Conservation (phyloP, 441 rosid species). For the Erodium trifolium region DNA sequence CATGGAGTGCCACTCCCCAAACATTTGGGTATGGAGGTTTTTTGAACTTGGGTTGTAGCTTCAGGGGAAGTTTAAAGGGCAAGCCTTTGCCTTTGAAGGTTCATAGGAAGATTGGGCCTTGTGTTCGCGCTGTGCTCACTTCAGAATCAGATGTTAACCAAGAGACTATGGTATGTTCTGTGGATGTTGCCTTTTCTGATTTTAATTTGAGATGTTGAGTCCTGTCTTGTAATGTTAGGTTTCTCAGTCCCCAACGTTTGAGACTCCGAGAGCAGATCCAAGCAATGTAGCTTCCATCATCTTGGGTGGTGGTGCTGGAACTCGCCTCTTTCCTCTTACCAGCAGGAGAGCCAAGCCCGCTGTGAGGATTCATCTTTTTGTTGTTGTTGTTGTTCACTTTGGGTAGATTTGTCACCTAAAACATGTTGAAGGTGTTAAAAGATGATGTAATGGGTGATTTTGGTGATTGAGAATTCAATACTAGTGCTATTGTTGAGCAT, state of each 20-base stretch:
- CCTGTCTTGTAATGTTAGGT: constrained; percentile 9
- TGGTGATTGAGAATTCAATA: too few relatives aligned
- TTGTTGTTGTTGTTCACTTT: too few relatives aligned
- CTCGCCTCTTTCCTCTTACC: constrained; percentile 23
- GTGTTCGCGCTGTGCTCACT: neutral
- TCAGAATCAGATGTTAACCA: neutral
- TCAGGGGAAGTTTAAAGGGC: too few relatives aligned
- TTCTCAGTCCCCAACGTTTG: constrained; percentile 9
- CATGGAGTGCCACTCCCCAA: too few relatives aligned
- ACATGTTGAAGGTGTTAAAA: too few relatives aligned
- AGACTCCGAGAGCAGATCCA: constrained; percentile 20
- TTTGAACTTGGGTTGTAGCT: too few relatives aligned
- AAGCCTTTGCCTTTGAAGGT: neutral
- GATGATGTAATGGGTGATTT: neutral
- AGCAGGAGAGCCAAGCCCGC: constrained; percentile 24
- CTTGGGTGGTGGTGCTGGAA: too few relatives aligned
- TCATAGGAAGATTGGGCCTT: neutral
- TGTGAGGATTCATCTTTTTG: constrained; percentile 1
- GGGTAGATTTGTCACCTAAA: neutral
- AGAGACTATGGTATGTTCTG: neutral
- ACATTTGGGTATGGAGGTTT: too few relatives aligned
- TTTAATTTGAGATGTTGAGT: too few relatives aligned
- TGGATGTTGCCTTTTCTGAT: too few relatives aligned
- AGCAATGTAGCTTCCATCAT: constrained; percentile 13
- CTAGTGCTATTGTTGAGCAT: too few relatives aligned